A percentile compares a stretch with the other conserved stretches of the same genome.
Evolutionary conservation across 2,329 filamentous ascomycete species (phyloP).

Genomic region (Exophiala sp.): DNA sequence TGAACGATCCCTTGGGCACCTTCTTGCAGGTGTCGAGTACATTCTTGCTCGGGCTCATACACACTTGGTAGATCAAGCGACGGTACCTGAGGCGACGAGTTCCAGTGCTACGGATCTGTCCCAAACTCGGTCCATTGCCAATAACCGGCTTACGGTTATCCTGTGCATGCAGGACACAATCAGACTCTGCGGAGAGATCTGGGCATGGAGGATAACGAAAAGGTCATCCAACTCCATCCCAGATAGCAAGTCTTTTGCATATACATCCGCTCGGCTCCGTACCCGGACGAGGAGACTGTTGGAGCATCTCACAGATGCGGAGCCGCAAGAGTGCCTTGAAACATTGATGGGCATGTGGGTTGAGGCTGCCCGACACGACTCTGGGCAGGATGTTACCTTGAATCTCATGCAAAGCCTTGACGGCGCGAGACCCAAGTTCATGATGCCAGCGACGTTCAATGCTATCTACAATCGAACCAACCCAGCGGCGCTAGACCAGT

Average conservation of each 20-base stretch:
- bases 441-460: conserved; percentile 90
- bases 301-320: conserved; percentile 86
- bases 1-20: conserved; percentile 54
- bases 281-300: conserved; percentile 81
- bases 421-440: conserved; percentile 82
- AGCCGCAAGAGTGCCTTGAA: conserved; percentile 88
- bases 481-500: conserved; percentile 67
- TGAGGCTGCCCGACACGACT: conserved; percentile 42
- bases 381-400: conserved; percentile 58
- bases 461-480: conserved; percentile 93
- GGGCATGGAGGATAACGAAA: conserved; percentile 78
- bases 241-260: conserved; percentile 76
- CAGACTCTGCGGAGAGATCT: conserved; percentile 84
- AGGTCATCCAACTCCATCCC: conserved; percentile 52
- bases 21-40: conserved; percentile 89
- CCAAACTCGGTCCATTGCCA: conserved; percentile 75
- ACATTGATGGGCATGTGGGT: conserved; percentile 83
- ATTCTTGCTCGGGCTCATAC: conserved; percentile 83
- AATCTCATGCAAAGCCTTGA: conserved; percentile 86
- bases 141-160: conserved; percentile 85
- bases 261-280: conserved; percentile 84
- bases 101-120: conserved; percentile 58
- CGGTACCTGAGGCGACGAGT: conserved; percentile 9
- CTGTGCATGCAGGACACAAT: conserved; percentile 97
- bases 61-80: conserved; percentile 52